Percentiles rank a stretch among this genome's conserved stretches.
Evolutionary conservation across 2,329 filamentous ascomycete genomes (phyloP).

Genomic region (Mollisiaceae sp.): DNA sequence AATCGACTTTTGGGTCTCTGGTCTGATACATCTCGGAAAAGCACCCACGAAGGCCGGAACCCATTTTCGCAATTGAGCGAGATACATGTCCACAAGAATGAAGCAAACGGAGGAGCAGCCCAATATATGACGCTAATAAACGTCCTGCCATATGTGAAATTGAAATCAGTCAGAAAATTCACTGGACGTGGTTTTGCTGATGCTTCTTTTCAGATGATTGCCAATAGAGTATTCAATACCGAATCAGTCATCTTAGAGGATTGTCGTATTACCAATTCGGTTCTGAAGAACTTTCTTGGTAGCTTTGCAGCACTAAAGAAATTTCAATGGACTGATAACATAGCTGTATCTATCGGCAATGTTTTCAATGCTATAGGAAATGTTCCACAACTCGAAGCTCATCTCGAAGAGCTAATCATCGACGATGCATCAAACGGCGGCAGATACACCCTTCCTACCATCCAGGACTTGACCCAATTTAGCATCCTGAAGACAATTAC

Average conservation of each 20-base stretch:
- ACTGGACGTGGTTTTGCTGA: background rate
- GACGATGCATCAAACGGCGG: background rate
- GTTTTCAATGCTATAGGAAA: background rate
- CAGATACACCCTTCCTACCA: background rate
- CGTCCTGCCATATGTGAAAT: background rate
- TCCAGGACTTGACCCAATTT: background rate
- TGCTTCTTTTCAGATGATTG: background rate
- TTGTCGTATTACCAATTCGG: background rate
- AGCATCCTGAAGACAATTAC: background rate
- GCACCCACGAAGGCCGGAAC: background rate
- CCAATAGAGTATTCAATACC: background rate
- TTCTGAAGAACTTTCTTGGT: background rate
- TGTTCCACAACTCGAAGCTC: background rate
- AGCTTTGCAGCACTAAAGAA: background rate
- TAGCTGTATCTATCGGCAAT: background rate
- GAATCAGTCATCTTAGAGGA: background rate
- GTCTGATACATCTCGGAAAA: background rate
- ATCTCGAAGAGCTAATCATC: conserved; percentile 2
- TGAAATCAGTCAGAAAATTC: background rate
- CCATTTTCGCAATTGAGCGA: background rate
- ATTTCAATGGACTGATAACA: background rate
- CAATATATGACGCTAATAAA: too few relatives aligned
- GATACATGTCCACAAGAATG: background rate
- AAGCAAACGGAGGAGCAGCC: background rate
- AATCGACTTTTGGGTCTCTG: background rate